Base-by-base conservation (phyloP, 2,329 filamentous ascomycete genomes). In the Chrysoporthe cubensis region DNA sequence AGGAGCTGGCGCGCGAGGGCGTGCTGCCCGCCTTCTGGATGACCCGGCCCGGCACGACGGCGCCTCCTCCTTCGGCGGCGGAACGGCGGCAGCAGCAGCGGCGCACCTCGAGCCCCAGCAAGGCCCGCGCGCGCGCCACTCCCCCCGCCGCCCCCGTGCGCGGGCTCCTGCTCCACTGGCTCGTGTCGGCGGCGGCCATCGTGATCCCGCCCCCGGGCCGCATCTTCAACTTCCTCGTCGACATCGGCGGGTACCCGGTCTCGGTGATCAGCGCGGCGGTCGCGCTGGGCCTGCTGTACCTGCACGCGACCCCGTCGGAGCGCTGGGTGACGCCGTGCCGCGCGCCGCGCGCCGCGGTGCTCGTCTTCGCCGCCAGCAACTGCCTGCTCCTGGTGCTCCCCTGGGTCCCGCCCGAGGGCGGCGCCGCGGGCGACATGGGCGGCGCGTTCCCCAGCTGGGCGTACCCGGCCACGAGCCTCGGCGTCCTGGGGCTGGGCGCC, bases 141-240 rank as follows among this genome's bases (percentile, higher is more conserved):
- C 4, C 13, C 32, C 5, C 40, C 54, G 14, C 26, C 16, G 58
- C 40, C 54, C 78, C 77, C 6, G 67, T 71, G 1, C 73, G 76
- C n/a, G 77, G 78, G 11, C 76, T 87, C 21, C 80, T 83, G 21
- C 82, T 91, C 61, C 86, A 90, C 69, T 90, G 87, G 76, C 79
- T 89, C 21, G 86, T 88, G 43, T 89, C 87, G 1, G 83, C 84
- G 16, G 76, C 90, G 40, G 83, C 86, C 8, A 87, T 83, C 48
- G 77, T 86, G 1, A 80, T 84, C 2, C 82, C 80, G 2, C 84
- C 84, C 6, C 83, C 83, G 2, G 78, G 78, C 4, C 73, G 75
- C 37, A 77, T 78, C 37, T 80, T 78, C 72, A 77, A 77, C 71
- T 79, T 80, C 73, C 73, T 79, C 14, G 77, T 79, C 54, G 76